Conservation (phyloP, 2,329 filamentous ascomycete genomes). For the Decorospora gaudefroyi region DNA sequence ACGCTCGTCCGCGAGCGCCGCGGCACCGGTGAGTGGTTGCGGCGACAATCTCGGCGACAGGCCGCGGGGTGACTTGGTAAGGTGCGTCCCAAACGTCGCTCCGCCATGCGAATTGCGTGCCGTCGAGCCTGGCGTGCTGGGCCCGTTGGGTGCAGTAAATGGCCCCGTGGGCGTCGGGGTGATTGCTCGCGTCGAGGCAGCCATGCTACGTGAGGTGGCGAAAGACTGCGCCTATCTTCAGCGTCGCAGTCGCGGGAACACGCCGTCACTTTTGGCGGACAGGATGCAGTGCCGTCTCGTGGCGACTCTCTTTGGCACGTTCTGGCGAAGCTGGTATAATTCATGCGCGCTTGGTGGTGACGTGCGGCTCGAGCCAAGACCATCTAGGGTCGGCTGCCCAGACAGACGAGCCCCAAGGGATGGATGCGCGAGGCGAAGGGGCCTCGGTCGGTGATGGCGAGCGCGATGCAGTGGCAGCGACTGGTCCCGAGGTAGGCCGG, state of each 20-base stretch:
- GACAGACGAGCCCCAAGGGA: constrained; percentile 8
- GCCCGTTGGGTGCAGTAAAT: constrained; percentile 47
- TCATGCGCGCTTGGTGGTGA: constrained; percentile 15
- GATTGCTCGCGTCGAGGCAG: constrained; percentile 51
- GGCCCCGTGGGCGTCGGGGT: constrained; percentile 51
- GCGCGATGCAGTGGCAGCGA: constrained; percentile 14
- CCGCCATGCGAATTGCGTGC: constrained; percentile 33
- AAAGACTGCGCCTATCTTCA: constrained; percentile 9
- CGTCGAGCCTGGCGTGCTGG: constrained; percentile 48
- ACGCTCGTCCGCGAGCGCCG: constrained; percentile 55
- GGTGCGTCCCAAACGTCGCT: constrained; percentile 44
- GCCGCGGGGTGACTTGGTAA: constrained; percentile 51
- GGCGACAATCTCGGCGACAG: constrained; percentile 50
- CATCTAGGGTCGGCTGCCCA: constrained; percentile 18
- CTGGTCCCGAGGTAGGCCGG: constrained; percentile 14
- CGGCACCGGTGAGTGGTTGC: constrained; percentile 53
- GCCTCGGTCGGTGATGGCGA: constrained; percentile 9
- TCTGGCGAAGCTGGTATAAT: too few relatives aligned
- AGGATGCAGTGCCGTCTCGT: background rate
- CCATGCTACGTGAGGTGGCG: constrained; percentile 45
- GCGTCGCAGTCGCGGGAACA: constrained; percentile 16
- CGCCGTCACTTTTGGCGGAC: background rate
- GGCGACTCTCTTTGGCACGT: constrained; percentile 11
- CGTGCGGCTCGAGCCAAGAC: constrained; percentile 20
- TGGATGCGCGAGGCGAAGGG: constrained; percentile 1